Evolutionary conservation across 495 filamentous ascomycete genomes (phyloP).

Genomic region (Neurospora sp.): DNA sequence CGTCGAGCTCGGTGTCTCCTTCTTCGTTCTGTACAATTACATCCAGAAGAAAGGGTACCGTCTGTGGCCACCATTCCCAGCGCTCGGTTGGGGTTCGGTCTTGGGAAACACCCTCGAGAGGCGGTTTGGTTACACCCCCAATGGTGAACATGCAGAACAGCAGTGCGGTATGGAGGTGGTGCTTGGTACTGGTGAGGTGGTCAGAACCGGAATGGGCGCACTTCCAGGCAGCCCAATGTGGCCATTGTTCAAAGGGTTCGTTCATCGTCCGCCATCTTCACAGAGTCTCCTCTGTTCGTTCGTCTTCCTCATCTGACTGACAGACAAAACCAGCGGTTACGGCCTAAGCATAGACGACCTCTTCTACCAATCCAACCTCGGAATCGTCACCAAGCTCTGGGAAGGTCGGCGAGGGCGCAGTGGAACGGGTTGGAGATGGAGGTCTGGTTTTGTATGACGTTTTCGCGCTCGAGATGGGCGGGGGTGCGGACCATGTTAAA

Average conservation of each 20-base stretch:
- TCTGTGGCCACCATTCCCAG: constrained; percentile 40
- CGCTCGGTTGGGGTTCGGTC: constrained; percentile 44
- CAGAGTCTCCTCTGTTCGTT: background rate
- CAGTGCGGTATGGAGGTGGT: constrained; percentile 39
- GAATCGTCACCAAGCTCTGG: constrained; percentile 35
- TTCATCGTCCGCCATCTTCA: background rate
- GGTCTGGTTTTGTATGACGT: no score
- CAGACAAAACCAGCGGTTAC: constrained; percentile 7
- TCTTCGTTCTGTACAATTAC: constrained; percentile 40
- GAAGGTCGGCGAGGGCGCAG: no score
- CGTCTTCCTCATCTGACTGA: background rate
- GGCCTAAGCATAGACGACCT: constrained; percentile 33
- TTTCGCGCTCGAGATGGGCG: no score
- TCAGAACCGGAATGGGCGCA: constrained; percentile 39
- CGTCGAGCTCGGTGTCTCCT: constrained; percentile 46
- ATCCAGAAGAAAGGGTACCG: constrained; percentile 32
- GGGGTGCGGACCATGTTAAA: no score
- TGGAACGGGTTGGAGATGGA: no score
- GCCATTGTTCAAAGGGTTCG: constrained; percentile 13
- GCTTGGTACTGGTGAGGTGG: constrained; percentile 33
- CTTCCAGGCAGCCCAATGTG: constrained; percentile 18
- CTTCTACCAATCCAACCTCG: constrained; percentile 36
- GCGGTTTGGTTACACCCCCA: constrained; percentile 32
- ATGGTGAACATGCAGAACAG: constrained; percentile 37
- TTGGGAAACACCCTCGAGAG: constrained; percentile 41